These are phyloP conservation scores for Entonaema liquescens DNA, from an alignment of 495 filamentous ascomycete genomes.

Conservation along the genomic window DNA sequence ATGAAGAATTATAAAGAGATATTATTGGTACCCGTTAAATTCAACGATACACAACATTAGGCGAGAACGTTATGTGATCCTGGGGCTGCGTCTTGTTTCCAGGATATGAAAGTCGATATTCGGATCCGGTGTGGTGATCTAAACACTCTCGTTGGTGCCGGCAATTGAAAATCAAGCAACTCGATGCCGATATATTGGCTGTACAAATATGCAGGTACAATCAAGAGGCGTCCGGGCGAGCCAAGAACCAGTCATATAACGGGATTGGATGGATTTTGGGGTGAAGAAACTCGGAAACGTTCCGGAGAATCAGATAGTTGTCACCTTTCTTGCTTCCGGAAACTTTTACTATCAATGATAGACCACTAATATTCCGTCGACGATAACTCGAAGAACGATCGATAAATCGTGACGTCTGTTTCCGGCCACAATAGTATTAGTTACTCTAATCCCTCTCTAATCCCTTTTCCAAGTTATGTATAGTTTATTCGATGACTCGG, in stretches of 20 bases:
- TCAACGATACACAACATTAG: conserved; percentile 10
- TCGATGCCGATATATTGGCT: conserved; percentile 25
- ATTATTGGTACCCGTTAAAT: conserved; percentile 6
- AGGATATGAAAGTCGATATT: conserved; percentile 19
- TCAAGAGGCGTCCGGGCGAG: conserved; percentile 23
- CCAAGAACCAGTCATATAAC: conserved; percentile 18
- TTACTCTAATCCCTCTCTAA: background rate
- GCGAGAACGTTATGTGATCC: conserved; percentile 12
- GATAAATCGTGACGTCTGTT: background rate
- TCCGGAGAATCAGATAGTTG: conserved; percentile 18
- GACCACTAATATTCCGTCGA: background rate
- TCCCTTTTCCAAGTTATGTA: no score
- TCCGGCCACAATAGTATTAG: background rate
- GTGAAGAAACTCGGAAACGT: conserved; percentile 11
- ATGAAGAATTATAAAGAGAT: conserved; percentile 12
- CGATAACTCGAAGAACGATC: background rate
- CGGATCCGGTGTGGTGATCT: conserved; percentile 15
- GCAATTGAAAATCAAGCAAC: conserved; percentile 14
- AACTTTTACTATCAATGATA: background rate
- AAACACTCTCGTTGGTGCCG: conserved; percentile 11
- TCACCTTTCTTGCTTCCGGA: background rate
- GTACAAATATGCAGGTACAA: conserved; percentile 31
- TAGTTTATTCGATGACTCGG: conserved; percentile 9
- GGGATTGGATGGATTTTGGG: background rate
- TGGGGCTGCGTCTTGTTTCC: conserved; percentile 16